phyloP scores from a whole-genome alignment of 306 rosid species.

The Amphicarpaea edgeworthii region DNA sequence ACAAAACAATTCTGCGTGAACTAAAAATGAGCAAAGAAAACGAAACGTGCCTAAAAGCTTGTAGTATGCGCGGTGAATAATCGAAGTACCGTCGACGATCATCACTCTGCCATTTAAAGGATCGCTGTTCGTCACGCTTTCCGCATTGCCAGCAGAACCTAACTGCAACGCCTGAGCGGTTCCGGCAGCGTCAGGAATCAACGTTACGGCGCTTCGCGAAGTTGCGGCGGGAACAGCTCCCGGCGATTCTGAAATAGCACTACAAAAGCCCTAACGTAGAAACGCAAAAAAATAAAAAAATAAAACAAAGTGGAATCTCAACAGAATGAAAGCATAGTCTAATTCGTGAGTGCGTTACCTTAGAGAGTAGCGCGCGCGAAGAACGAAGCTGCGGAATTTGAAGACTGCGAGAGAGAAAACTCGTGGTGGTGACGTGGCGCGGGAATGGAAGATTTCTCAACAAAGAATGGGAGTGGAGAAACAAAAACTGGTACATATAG shows the following conservation, averaged over 20 bases:
- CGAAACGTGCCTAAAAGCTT: conserved; percentile 75
- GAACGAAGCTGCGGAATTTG: conserved; percentile 45
- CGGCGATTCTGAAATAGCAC: conserved; percentile 46
- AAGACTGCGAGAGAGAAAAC: conserved; percentile 15
- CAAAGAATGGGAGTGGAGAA: conserved; percentile 49
- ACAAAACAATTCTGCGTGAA: background rate
- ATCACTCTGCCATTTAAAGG: conserved; percentile 79
- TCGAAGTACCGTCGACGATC: conserved; percentile 91
- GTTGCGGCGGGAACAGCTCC: conserved; percentile 49
- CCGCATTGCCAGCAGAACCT: conserved; percentile 49
- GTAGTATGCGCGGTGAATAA: conserved; percentile 87
- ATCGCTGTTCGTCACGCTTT: conserved; percentile 30
- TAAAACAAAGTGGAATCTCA: background rate
- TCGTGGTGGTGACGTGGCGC: conserved; percentile 13
- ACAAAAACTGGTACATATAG: conserved; percentile 33
- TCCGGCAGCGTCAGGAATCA: conserved; percentile 44
- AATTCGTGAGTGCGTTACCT: conserved; percentile 41
- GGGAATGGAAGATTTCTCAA: conserved; percentile 46
- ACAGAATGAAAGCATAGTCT: background rate
- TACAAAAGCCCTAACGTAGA: conserved; percentile 64
- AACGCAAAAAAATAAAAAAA: background rate
- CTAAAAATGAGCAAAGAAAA: background rate
- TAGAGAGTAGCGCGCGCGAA: conserved; percentile 33
- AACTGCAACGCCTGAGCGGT: conserved; percentile 38
- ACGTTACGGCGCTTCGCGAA: conserved; percentile 40